Evolutionary conservation across 805 yeast species (phyloP).

Genomic region (Dipodascopsis tothii): DNA sequence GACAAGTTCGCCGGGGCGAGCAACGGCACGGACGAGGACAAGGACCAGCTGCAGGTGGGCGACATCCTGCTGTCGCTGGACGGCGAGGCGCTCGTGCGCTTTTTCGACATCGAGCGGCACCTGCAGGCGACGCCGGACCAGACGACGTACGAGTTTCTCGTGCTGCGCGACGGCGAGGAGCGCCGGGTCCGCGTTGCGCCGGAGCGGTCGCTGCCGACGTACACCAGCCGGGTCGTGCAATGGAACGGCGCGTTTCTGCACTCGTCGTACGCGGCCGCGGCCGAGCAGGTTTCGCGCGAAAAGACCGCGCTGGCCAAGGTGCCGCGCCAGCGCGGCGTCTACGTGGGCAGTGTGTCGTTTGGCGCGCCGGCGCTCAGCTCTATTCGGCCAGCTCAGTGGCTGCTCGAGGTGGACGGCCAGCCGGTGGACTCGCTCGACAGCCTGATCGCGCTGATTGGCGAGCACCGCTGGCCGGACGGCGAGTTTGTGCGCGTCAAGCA

Average conservation of each 20-base stretch:
- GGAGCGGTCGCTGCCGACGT: conserved; percentile 2
- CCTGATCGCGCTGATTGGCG: conserved; percentile 7
- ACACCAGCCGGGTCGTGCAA: conserved; percentile 7
- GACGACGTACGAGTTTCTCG: conserved; percentile 3
- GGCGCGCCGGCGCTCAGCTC: conserved; percentile 22
- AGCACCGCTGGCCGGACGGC: conserved; percentile 14
- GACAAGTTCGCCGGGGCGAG: conserved; percentile 16
- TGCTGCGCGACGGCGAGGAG: conserved; percentile 17
- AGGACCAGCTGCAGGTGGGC: conserved; percentile 10
- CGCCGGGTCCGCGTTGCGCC: conserved; percentile 5
- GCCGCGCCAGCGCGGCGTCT: conserved; percentile 18
- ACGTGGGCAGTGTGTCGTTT: conserved; percentile 21
- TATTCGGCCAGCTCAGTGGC: conserved; percentile 50
- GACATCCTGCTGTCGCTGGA: conserved; percentile 19
- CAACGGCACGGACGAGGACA: conserved; percentile 1
- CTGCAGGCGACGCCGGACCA: conserved; percentile 5
- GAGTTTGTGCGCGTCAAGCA: conserved; percentile 21
- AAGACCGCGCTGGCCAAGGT: conserved; percentile 4
- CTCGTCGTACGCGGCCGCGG: conserved; percentile 14
- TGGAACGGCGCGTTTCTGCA: conserved; percentile 24
- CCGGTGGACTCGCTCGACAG: conserved; percentile 6
- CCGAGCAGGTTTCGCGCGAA: conserved; percentile 18
- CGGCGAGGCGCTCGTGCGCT: conserved; percentile 9
- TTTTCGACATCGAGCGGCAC: conserved; percentile 11
- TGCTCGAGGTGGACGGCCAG: conserved; percentile 67